Base-by-base conservation (phyloP, 257 asterid species). In the Mitragyna speciosa region DNA sequence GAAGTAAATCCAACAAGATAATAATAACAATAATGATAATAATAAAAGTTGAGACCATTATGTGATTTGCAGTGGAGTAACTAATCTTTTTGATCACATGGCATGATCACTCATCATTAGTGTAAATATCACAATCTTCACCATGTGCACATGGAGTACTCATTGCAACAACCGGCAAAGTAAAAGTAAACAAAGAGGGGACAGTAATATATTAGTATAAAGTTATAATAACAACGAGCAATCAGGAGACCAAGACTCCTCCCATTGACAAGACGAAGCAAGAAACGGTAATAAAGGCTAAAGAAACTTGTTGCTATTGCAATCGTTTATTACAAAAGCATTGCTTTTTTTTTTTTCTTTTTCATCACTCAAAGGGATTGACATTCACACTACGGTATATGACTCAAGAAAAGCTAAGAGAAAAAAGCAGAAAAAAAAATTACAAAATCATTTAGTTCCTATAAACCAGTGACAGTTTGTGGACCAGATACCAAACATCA, bases 311-410 rank as follows among this genome's bases (percentile, higher is more conserved):
- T 63, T 84, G 65, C 85, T 84, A 80, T 36, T 85, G 90, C 92
- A 87, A 80, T 86, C 87, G 77, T 85, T 85, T 74, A 85, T 82
- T 87, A 90, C 95, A 90, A 84, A 86, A 83, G 81, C 72, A 45
- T 65, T 63, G 78, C 64, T 49, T 75, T 73, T 69, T 86, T 80
- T 73, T 67, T 70, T n/a, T 70, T 61, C 78, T 85, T 85, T 82
- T 82, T 81, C 86, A 83, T 33, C 82, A 86, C 86, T 84, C 87
- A 76, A 36, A 82, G 77, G 79, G 77, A 83, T 88, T 79, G 80
- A 82, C 89, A 86, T 93, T 90, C 97, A 90, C 94, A 90, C 92
- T 85, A 69, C 79, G 80, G 80, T 86, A 89, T 87, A 87, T 73
- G 82, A 80, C 90, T 86, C 85, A 72, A 72, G 58, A n/a, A 79